Conservation (phyloP, 495 filamentous ascomycete genomes). For the Trichoderma orchidacearum region DNA sequence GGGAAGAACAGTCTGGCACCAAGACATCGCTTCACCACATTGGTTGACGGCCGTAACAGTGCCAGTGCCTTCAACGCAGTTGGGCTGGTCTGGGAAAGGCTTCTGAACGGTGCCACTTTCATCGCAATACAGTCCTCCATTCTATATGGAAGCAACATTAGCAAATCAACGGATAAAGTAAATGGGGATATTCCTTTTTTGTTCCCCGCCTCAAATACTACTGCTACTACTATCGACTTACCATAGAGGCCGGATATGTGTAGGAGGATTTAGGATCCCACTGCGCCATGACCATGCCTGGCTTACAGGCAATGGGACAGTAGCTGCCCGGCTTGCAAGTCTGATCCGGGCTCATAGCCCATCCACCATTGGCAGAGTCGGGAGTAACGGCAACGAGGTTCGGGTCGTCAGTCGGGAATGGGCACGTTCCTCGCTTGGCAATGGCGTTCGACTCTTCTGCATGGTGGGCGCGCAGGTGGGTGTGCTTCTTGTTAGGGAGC, state of each 20-base stretch:
- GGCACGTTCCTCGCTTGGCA: conserved; percentile 25
- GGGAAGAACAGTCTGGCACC: conserved; percentile 74
- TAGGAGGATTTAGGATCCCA: conserved; percentile 64
- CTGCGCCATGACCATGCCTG: conserved; percentile 65
- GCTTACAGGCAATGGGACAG: conserved; percentile 68
- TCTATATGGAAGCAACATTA: conserved; percentile 38
- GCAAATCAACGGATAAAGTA: conserved; percentile 3
- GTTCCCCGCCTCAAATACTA: no score
- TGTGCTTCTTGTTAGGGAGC: neutral
- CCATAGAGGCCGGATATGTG: conserved; percentile 59
- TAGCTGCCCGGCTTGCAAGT: conserved; percentile 53
- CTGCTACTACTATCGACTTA: conserved; percentile 24
- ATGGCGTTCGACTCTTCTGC: neutral
- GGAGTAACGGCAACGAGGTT: conserved; percentile 60
- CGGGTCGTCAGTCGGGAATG: conserved; percentile 47
- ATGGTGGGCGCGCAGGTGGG: neutral
- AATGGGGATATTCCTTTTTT: no score
- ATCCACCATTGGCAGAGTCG: conserved; percentile 52
- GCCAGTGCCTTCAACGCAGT: conserved; percentile 62
- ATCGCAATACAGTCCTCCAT: conserved; percentile 68
- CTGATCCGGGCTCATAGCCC: conserved; percentile 73
- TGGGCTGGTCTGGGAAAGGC: conserved; percentile 53
- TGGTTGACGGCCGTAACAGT: conserved; percentile 51
- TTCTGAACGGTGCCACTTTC: conserved; percentile 51
- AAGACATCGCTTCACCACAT: conserved; percentile 44